A percentile compares a stretch with the other conserved stretches of the same genome.
These are phyloP conservation scores for Tetrahymena thermophila DNA, from an alignment of 73 alveolate species.

Conservation along the genomic window DNA sequence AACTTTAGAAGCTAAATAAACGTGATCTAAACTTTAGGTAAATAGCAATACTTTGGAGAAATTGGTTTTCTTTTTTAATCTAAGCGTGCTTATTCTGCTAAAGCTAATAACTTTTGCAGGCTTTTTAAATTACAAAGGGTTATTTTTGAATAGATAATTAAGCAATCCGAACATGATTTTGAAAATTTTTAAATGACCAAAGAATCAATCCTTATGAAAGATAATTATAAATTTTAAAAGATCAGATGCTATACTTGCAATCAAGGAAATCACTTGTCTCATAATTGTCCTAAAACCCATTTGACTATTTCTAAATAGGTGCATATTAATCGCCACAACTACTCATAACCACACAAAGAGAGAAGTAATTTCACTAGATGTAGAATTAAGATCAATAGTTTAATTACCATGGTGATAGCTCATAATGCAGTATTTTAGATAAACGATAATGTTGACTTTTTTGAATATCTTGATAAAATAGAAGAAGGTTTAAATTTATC, in stretches of 20 bases:
- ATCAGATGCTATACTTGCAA: constrained; percentile 68
- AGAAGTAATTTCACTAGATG: neutral
- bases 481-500: neutral
- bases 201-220: constrained; percentile 41
- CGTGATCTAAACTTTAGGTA: constrained; percentile 36
- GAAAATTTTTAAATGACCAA: constrained; percentile 45
- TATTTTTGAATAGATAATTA: constrained; percentile 4
- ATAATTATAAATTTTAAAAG: constrained; percentile 38
- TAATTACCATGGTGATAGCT: neutral
- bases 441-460: neutral
- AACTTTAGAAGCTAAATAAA: constrained; percentile 1
- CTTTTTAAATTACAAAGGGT: constrained; percentile 50
- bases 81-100: constrained; percentile 65
- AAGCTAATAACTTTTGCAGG: constrained; percentile 63
- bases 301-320: neutral
- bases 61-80: constrained; percentile 69
- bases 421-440: neutral
- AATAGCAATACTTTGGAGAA: constrained; percentile 73
- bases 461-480: neutral
- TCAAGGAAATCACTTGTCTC: constrained; percentile 50
- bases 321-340: neutral
- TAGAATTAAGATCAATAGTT: neutral
- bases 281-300: neutral
- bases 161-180: neutral
- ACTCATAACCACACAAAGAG: neutral